Base-by-base conservation (phyloP, 2,329 filamentous ascomycete species). In the Sporothrix phasma region DNA sequence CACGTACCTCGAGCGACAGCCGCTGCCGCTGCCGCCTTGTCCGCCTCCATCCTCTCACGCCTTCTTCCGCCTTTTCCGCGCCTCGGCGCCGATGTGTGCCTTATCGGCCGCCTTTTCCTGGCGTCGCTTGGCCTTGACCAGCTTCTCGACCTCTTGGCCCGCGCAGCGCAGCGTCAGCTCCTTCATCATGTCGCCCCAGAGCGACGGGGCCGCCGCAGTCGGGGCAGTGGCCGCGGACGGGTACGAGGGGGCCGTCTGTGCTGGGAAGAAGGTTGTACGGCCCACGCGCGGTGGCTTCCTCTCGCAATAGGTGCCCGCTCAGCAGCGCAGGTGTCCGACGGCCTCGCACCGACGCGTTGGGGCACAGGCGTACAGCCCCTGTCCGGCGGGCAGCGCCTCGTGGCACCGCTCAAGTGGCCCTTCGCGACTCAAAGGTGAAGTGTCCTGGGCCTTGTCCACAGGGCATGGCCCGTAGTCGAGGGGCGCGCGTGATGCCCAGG, bases 141-240 rank as follows among this genome's bases (percentile, higher is more conserved):
- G 70, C 68, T 85, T 85, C 46, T 86, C 82, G 0, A 92, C 77
- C 68, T 92, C 88, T 64, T 88, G 81, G 75, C 0, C 88, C 92
- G 26, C 90, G 82, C 41, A 84, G 78, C 93, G 82, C 58, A 96
- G 76, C 60, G 83, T 94, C 69, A 96, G 75, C 72, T 96, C 92
- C 72, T 86, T 92, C 77, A 95, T 88, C 76, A 97, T 84, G 56
- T 88, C 83, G 0, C 80, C 79, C 93, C 93, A 97, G 60, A 79
- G n/a, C 73, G 1, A 92, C 76, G 4, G 78, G 74, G 0, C 78
- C 78, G 1, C 79, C 75, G 71, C 93, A 97, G 22, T 76, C 76
- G 0, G 90, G 90, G 75, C 93, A 97, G 2, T 70, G 74, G 2
- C 91, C 92, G 39, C 79, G 72, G 1, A 83, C 78, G 0, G 93